Conservation (phyloP, 106 monocot species). For the Gastrodia elata region DNA sequence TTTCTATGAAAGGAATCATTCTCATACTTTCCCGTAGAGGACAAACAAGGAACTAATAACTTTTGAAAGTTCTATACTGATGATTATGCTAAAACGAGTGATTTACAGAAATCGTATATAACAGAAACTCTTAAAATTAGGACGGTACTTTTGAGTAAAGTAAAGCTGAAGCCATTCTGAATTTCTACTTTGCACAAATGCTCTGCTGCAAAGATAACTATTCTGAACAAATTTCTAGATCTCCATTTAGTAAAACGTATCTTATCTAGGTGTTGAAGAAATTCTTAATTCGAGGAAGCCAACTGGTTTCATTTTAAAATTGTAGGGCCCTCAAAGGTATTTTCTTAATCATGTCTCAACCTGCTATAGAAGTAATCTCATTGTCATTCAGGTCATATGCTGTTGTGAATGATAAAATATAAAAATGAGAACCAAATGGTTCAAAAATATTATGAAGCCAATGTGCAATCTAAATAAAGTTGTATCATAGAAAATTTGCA, state of each 20-base stretch:
- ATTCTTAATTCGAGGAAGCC: not conserved
- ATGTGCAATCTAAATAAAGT: too few species aligned
- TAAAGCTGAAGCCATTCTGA: not conserved
- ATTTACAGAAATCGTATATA: not conserved
- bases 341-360: not conserved
- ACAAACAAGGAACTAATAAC: not conserved
- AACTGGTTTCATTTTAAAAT: not conserved
- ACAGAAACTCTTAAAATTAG: not conserved
- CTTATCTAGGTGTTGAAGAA: not conserved
- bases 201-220: not conserved
- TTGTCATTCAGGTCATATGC: not conserved
- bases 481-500: too few species aligned
- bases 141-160: not conserved
- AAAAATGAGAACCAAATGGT: too few species aligned
- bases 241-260: not conserved
- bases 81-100: not conserved
- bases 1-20: constrained; percentile 6
- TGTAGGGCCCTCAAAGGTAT: not conserved
- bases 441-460: too few species aligned
- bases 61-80: not conserved
- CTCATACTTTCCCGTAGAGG: not conserved
- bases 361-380: not conserved
- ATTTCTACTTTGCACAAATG: not conserved
- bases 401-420: too few species aligned
- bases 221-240: not conserved